Base-by-base conservation (phyloP, 2,329 filamentous ascomycete species). In the Lachnellula hyalina region DNA sequence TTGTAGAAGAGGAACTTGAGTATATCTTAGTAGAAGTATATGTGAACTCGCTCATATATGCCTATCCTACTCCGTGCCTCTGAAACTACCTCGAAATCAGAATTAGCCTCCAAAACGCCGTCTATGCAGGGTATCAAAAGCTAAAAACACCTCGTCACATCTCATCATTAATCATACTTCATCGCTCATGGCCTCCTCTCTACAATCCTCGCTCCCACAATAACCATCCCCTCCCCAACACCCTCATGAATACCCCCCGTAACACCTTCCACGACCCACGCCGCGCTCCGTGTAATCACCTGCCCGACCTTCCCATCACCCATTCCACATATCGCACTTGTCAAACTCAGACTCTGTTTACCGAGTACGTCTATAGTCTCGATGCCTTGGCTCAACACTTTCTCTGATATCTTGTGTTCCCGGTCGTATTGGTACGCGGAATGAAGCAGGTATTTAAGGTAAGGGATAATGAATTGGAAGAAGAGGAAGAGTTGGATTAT, bases 221-320 rank as follows among this genome's bases (percentile, higher is more conserved):
- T 70, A 19, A 71, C 66, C 68, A 83, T 72, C 0, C 81, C 81
- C 57, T 83, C 77, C 1, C 75, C 76, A 36, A 79, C 73, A 5
- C 87, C 85, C 61, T 89, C 84, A 62, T 83, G 82, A 42, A 90
- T 73, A 0, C 87, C 87, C 14, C 83, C 84, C 2, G 82, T 77
- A 49, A 90, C 72, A 19, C 83, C 81, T 58, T 85, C 77, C 1
- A 87, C 69, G 63, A 83, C 78, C 82, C 85, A 90, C 3, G 78
- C 67, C 2, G 78, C 76, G 9, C 80, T 65, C 34, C 81, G 79
- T 17, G 78, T 75, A 21, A 88, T 66, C 3, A 75, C 73, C 57
- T 82, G 76, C 0, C 84, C 84, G n/a, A 87, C 71, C 56, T 77
- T 80, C 0, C 86, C 86, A 56, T 87, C 82, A 21, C 85, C 81